A percentile compares a stretch with the other conserved stretches of the same genome.
These are phyloP conservation scores for Rhizoclosmatium globosum DNA, from an alignment of 192 early-diverging fungal species.

Conservation along the genomic window DNA sequence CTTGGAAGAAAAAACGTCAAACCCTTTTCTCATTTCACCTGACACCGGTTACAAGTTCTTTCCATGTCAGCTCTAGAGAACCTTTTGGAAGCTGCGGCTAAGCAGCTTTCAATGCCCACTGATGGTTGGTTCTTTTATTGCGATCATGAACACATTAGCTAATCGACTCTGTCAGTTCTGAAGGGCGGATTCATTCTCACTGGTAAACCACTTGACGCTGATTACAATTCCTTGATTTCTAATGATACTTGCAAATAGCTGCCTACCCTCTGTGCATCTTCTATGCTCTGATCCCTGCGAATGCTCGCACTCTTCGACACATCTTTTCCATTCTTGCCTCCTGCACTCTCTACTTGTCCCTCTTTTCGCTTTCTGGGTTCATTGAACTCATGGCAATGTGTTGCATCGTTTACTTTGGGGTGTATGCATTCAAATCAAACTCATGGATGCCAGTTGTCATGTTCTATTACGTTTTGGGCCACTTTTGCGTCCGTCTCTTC, in stretches of 20 bases:
- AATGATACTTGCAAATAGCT: background rate
- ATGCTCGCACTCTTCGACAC: slow-evolving; percentile 38
- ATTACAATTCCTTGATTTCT: background rate
- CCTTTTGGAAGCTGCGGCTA: background rate
- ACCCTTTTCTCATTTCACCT: too few relatives aligned
- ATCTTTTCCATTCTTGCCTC: slow-evolving; percentile 53
- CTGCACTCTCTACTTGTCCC: slow-evolving; percentile 35
- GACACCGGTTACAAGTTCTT: too few relatives aligned
- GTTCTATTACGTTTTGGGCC: slow-evolving; percentile 46
- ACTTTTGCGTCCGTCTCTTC: slow-evolving; percentile 38
- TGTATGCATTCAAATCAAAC: slow-evolving; percentile 8
- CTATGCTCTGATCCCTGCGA: slow-evolving; percentile 15
- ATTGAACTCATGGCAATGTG: slow-evolving; percentile 42
- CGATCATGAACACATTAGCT: too few relatives aligned
- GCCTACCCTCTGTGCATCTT: slow-evolving; percentile 13
- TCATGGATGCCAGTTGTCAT: slow-evolving; percentile 41
- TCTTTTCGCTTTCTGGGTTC: slow-evolving; percentile 49
- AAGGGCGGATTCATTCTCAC: slow-evolving; percentile 34
- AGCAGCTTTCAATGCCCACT: slow-evolving; percentile 9
- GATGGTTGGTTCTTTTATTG: background rate
- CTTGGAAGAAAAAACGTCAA: too few relatives aligned
- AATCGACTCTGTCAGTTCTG: background rate
- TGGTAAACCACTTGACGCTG: background rate
- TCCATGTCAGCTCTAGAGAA: slow-evolving; percentile 8
- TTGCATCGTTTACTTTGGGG: slow-evolving; percentile 38